Evolutionary conservation across 2,329 filamentous ascomycete species (phyloP), one percentile per base, ranked within the genome.

Genomic region (Alternaria gaisen): DNA sequence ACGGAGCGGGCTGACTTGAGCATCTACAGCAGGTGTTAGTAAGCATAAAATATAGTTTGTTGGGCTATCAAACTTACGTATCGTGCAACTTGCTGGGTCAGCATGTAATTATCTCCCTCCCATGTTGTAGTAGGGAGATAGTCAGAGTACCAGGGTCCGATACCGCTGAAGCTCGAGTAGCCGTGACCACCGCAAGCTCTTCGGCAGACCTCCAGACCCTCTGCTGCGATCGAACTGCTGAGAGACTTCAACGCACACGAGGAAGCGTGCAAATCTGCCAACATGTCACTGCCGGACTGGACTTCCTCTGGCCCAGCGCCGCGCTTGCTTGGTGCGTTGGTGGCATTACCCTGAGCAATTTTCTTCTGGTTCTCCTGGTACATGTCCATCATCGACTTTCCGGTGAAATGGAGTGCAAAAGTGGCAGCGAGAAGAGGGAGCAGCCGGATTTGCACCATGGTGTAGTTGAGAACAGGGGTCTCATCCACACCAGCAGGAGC

Each of bases 21-120:
- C 46, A 93, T 85, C 81, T 85, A 30, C 6, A n/a, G 7, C 42
- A 36, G 3, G 40, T 18, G 41, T 69, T 41, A 69, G 56, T 51
- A 20, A 36, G 9, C 32, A 22, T 44, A 11, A 28, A 9, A 14
- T 4, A 3, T 11, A 14, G n/a, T 28, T 6, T 9, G 16, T 12
- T 32, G 51, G 14, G 5, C 14, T 41, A 20, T 38, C 16, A 46
- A 14, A 79, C 83, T 77, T 79, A 85, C 82, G 72, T 93, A 93
- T 59, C 90, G 86, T 3, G 89, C 89, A 3, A 93, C 90, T 80
- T 93, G 91, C 77, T 93, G 91, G 10, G 90, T 91, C 60, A 93
- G 82, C 90, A 93, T 92, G 81, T 91, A 93, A 82, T 92, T 92
- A 80, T 92, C 91, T 44, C 91, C 91, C 75, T 93, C 91, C 88